These are phyloP conservation scores for Cinnamomum micranthum DNA, from an alignment of 164 flowering plant species.

Conservation along the genomic window DNA sequence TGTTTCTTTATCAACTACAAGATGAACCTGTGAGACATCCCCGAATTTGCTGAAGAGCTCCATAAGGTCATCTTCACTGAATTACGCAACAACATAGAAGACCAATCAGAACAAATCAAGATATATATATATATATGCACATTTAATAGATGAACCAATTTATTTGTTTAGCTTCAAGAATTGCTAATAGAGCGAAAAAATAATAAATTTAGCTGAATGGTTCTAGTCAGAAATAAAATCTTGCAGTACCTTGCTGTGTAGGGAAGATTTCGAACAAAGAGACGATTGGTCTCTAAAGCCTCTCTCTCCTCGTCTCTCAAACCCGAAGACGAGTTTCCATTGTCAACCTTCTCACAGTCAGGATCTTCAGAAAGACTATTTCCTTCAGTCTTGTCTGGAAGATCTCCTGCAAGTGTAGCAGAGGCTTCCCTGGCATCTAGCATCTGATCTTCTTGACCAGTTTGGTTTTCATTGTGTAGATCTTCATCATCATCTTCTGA, in stretches of 20 bases:
- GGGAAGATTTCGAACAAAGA: conserved; percentile 90
- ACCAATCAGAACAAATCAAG: conserved; percentile 2
- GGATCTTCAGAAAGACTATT: conserved; percentile 20
- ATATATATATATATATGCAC: not conserved
- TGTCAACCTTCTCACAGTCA: conserved; percentile 23
- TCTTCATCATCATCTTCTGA: conserved; percentile 49
- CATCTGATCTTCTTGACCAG: conserved; percentile 10
- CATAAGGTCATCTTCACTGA: conserved; percentile 85
- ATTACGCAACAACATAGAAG: conserved; percentile 15
- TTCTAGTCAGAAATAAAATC: not conserved
- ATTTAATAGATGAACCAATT: not conserved
- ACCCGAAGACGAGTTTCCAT: conserved; percentile 19
- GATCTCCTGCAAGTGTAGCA: conserved; percentile 13
- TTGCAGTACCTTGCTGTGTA: conserved; percentile 70
- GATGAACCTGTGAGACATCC: conserved; percentile 67
- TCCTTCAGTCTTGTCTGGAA: conserved; percentile 19
- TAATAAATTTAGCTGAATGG: not conserved
- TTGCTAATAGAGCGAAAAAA: not conserved
- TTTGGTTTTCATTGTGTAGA: conserved; percentile 15
- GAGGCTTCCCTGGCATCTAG: conserved; percentile 6
- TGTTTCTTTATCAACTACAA: conserved; percentile 80
- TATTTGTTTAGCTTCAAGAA: not conserved
- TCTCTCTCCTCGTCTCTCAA: conserved; percentile 30
- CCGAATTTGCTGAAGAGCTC: conserved; percentile 71
- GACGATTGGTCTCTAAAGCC: conserved; percentile 60